Conservation (phyloP, 805 yeast genomes). For the Wickerhamomyces alni region DNA sequence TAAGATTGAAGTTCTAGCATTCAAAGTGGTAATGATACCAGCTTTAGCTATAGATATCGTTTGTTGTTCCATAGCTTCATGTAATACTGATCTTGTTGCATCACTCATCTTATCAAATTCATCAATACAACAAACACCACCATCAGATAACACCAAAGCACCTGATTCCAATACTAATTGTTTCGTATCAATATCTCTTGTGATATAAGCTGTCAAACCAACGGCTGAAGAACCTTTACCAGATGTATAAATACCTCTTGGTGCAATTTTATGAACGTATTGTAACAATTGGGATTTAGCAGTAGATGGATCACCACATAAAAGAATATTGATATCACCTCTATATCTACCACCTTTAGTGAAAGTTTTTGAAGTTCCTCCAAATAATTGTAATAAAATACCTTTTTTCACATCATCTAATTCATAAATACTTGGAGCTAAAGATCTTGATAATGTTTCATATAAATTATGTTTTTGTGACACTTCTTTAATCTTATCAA, state of each 20-base stretch:
- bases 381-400: slow-evolving; percentile 83
- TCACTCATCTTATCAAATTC: slow-evolving; percentile 98
- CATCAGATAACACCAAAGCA: slow-evolving; percentile 93
- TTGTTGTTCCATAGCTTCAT: slow-evolving; percentile 99
- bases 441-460: slow-evolving; percentile 78
- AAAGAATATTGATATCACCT: slow-evolving; percentile 87
- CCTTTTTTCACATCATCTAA: slow-evolving; percentile 97
- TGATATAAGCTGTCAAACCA: slow-evolving; percentile 95
- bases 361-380: slow-evolving; percentile 89
- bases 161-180: slow-evolving; percentile 94
- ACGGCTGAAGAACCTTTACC: slow-evolving; percentile 99
- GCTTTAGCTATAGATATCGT: slow-evolving; percentile 98
- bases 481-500: slow-evolving; percentile 53
- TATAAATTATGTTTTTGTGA: slow-evolving; percentile 74
- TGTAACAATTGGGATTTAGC: slow-evolving; percentile 91
- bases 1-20: slow-evolving; percentile 91
- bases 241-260: slow-evolving; percentile 95
- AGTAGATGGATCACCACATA: slow-evolving; percentile 98
- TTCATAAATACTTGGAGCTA: slow-evolving; percentile 97
- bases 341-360: slow-evolving; percentile 89
- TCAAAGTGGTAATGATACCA: slow-evolving; percentile 93
- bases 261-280: slow-evolving; percentile 95
- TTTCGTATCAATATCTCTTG: slow-evolving; percentile 88
- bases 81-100: slow-evolving; percentile 87
- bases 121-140: slow-evolving; percentile 98